Percentiles rank a stretch among this genome's conserved stretches.
These are phyloP conservation scores for Salix viminalis DNA, from an alignment of 345 rosid species.

Conservation along the genomic window DNA sequence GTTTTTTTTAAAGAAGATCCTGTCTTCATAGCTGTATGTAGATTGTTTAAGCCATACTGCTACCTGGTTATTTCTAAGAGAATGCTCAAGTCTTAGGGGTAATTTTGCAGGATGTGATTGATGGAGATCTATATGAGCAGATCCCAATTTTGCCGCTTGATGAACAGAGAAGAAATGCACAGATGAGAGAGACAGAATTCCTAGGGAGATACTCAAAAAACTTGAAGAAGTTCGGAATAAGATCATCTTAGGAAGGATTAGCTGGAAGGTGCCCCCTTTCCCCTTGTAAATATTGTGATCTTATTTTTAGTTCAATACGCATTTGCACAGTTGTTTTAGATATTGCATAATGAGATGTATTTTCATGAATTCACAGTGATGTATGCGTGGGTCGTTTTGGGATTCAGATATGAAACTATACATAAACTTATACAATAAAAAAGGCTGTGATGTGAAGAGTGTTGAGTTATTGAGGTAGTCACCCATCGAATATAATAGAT, in stretches of 20 bases:
- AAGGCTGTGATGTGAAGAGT: background rate
- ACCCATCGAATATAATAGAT: background rate
- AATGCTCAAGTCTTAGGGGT: slow-evolving; percentile 6
- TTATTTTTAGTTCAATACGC: background rate
- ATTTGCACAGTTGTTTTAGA: background rate
- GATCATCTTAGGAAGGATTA: slow-evolving; percentile 42
- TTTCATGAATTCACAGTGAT: background rate
- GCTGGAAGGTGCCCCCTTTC: slow-evolving; percentile 3
- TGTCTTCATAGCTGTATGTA: background rate
- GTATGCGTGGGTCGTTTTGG: background rate
- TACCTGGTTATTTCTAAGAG: background rate
- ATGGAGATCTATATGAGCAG: slow-evolving; percentile 97
- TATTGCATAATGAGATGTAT: background rate
- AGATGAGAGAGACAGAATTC: slow-evolving; percentile 87
- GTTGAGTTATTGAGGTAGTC: background rate
- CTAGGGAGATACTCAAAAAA: slow-evolving; percentile 92
- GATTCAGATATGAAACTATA: background rate
- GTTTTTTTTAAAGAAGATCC: background rate
- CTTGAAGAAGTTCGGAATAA: slow-evolving; percentile 86
- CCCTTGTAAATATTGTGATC: background rate
- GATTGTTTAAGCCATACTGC: background rate
- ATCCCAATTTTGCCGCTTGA: slow-evolving; percentile 82
- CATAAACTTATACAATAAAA: background rate
- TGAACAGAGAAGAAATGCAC: slow-evolving; percentile 80
- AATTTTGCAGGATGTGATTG: slow-evolving; percentile 81